phyloP scores from a whole-genome alignment of 192 early-diverging fungal genomes.

The Gonapodya prolifera region DNA sequence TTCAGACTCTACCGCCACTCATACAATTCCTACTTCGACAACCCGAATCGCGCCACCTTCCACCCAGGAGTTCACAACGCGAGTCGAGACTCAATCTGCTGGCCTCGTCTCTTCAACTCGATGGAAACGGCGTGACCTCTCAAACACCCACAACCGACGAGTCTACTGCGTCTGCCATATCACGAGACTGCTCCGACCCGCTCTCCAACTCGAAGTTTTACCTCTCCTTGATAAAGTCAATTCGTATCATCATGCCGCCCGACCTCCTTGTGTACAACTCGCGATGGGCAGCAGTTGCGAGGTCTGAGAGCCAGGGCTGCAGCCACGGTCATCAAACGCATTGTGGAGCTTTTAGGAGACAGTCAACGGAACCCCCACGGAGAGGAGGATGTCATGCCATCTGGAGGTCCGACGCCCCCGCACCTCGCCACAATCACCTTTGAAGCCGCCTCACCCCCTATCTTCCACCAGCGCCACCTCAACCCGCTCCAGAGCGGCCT shows the following conservation, averaged over 20 bases:
- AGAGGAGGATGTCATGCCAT: not conserved
- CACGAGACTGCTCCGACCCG: not conserved
- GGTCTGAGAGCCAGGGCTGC: not conserved
- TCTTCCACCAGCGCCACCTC: not conserved
- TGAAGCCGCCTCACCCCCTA: not conserved
- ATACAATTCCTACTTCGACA: not conserved
- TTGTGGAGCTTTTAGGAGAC: not conserved
- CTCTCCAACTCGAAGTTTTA: not conserved
- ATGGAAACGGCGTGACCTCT: not conserved
- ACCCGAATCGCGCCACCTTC: not conserved
- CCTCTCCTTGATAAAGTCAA: not conserved
- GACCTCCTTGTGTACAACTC: not conserved
- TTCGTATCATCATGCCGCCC: not conserved
- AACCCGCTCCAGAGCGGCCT: not conserved
- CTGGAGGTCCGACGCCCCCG: not conserved
- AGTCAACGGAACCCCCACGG: not conserved
- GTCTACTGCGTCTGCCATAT: not conserved
- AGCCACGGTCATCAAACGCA: not conserved
- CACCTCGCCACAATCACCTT: not conserved
- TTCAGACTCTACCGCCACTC: not conserved
- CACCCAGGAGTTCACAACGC: not conserved
- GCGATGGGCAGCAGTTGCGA: not conserved
- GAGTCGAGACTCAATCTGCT: not conserved
- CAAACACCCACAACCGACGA: not conserved
- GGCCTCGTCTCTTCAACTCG: not conserved